These are phyloP conservation scores for Coemansia aciculifera DNA, from an alignment of 192 early-diverging fungal species.

Conservation along the genomic window DNA sequence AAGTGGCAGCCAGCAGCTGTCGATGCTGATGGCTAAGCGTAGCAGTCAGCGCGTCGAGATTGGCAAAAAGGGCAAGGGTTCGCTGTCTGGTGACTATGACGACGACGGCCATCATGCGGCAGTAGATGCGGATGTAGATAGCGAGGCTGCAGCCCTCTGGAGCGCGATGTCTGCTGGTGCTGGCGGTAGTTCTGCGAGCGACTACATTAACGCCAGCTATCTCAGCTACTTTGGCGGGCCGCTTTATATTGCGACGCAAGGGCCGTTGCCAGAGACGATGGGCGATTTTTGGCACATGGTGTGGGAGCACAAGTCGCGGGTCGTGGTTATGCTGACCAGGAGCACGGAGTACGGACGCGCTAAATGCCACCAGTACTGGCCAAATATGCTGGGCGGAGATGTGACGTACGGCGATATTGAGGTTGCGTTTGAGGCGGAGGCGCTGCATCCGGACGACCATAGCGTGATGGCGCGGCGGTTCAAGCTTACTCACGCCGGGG, in stretches of 20 bases:
- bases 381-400: slow-evolving; percentile 45
- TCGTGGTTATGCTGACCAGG: slow-evolving; percentile 88
- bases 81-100: slow-evolving; percentile 43
- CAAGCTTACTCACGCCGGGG: slow-evolving; percentile 29
- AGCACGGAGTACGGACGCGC: slow-evolving; percentile 71
- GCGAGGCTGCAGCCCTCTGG: slow-evolving; percentile 4
- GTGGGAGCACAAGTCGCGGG: slow-evolving; percentile 68
- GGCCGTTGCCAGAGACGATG: slow-evolving; percentile 73
- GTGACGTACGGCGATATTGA: slow-evolving; percentile 58
- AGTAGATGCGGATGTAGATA: background rate
- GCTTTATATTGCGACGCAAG: slow-evolving; percentile 87
- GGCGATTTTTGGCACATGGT: slow-evolving; percentile 92
- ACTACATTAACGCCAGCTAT: slow-evolving; percentile 88
- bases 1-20: background rate
- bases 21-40: slow-evolving; percentile 2
- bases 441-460: slow-evolving; percentile 49
- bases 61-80: slow-evolving; percentile 34
- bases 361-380: slow-evolving; percentile 92
- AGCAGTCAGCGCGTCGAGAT: slow-evolving; percentile 30
- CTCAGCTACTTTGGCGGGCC: slow-evolving; percentile 56
- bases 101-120: slow-evolving; percentile 12
- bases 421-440: slow-evolving; percentile 59
- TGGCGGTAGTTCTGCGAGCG: slow-evolving; percentile 18
- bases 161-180: background rate
- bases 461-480: slow-evolving; percentile 65